Evolutionary conservation across 345 rosid species (phyloP).

Genomic region (Capsella bursapastoris): DNA sequence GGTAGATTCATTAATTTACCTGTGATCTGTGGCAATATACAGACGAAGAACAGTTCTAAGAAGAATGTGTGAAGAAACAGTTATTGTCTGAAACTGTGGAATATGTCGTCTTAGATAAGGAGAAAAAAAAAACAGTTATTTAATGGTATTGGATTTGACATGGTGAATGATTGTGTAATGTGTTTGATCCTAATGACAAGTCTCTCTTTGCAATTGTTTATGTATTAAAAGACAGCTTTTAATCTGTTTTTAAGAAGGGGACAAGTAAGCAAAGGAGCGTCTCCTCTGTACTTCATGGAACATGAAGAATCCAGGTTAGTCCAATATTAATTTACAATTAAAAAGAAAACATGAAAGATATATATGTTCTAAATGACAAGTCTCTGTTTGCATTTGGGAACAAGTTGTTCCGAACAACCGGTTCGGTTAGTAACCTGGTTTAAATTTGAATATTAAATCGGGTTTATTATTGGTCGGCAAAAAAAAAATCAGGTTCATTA

Average conservation of each 20-base stretch:
- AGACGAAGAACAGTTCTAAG: conserved; percentile 38
- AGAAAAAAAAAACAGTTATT: background rate
- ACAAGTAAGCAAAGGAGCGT: conserved; percentile 15
- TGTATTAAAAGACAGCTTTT: background rate
- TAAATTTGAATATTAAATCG: no score
- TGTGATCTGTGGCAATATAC: conserved; percentile 37
- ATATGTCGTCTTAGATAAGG: conserved; percentile 25
- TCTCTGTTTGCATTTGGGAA: no score
- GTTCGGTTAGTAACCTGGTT: no score
- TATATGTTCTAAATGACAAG: no score
- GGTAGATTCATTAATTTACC: conserved; percentile 26
- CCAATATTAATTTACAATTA: background rate
- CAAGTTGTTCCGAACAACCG: no score
- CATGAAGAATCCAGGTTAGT: conserved; percentile 24
- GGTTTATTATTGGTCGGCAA: no score
- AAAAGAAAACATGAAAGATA: no score
- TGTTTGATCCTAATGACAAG: background rate
- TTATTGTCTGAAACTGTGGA: conserved; percentile 31
- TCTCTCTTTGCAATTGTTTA: conserved; percentile 4
- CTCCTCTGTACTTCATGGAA: conserved; percentile 30
- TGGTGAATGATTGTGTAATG: conserved; percentile 1
- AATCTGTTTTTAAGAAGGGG: conserved; percentile 19
- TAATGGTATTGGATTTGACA: conserved; percentile 17
- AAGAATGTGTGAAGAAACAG: conserved; percentile 27
- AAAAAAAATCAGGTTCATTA: no score